Evolutionary conservation across 208 protist species (phyloP).

Genomic region (Acanthamoeba rhysodes): DNA sequence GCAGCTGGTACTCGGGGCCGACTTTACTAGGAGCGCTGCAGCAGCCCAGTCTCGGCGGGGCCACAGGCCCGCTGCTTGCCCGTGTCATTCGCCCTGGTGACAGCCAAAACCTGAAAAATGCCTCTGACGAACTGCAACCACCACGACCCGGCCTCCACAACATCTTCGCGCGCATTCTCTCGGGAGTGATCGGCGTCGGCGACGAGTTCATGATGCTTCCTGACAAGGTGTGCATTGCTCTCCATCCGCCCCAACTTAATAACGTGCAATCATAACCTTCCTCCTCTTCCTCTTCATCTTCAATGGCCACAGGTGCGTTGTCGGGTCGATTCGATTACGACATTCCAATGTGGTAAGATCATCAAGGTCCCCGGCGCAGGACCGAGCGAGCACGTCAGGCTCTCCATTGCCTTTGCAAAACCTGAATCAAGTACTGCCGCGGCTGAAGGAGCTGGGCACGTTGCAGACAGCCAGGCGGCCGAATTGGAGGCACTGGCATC

Average conservation of each 20-base stretch:
- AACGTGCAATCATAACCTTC: too few relatives aligned
- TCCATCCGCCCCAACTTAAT: too few relatives aligned
- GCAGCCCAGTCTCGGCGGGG: not conserved
- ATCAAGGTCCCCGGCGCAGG: not conserved
- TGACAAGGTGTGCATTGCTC: not conserved
- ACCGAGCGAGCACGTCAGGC: not conserved
- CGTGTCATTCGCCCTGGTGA: not conserved
- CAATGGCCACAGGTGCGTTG: not conserved
- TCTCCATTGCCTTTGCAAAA: not conserved
- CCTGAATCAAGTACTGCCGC: not conserved
- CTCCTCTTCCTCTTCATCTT: too few relatives aligned
- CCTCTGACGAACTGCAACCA: not conserved
- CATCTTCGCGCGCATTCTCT: not conserved
- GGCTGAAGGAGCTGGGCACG: not conserved
- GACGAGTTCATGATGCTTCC: not conserved
- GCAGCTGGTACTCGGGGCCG: constrained; percentile 26
- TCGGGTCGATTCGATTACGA: not conserved
- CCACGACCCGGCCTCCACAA: not conserved
- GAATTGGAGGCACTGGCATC: not conserved
- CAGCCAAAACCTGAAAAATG: not conserved
- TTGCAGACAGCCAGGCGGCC: not conserved
- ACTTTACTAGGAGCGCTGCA: not conserved
- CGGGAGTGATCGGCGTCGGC: not conserved
- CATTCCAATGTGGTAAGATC: not conserved
- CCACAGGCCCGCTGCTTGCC: not conserved